Evolutionary conservation across 2,329 filamentous ascomycete species (phyloP).

Genomic region (Alternaria rosae): DNA sequence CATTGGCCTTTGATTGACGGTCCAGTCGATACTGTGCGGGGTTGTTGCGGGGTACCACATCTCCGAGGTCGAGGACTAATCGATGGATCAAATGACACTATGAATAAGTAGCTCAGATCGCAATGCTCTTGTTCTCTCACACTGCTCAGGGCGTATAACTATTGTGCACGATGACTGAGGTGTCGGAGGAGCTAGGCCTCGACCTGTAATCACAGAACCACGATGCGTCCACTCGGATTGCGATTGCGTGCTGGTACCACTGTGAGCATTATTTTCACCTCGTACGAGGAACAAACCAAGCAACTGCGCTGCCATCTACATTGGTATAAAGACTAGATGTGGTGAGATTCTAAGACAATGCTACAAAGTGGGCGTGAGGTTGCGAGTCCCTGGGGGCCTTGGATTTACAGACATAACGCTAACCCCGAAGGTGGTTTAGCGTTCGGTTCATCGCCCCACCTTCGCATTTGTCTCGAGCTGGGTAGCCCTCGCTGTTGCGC

Average conservation of each 20-base stretch:
- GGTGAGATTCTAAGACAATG: too few species aligned
- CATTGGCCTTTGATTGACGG: not conserved
- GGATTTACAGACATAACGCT: too few species aligned
- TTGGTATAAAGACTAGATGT: too few species aligned
- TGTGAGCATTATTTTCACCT: not conserved
- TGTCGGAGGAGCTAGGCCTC: not conserved
- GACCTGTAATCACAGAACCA: too few species aligned
- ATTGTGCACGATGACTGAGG: not conserved
- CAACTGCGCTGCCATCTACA: not conserved
- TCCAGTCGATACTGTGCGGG: not conserved
- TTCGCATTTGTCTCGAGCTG: too few species aligned
- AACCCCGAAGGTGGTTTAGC: too few species aligned
- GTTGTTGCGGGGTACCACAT: constrained; percentile 2
- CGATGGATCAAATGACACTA: not conserved
- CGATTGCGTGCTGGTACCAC: not conserved
- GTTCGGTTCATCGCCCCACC: too few species aligned
- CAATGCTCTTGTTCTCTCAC: fast-evolving
- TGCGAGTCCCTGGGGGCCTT: too few species aligned
- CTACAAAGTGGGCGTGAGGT: too few species aligned
- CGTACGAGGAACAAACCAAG: not conserved
- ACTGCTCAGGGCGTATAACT: not conserved
- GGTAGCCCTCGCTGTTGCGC: too few species aligned
- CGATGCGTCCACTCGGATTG: too few species aligned
- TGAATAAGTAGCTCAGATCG: not conserved
- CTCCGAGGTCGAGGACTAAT: not conserved